These are phyloP conservation scores for Chlorella vulgaris DNA, from an alignment of 139 green algal genomes.

Conservation along the genomic window DNA sequence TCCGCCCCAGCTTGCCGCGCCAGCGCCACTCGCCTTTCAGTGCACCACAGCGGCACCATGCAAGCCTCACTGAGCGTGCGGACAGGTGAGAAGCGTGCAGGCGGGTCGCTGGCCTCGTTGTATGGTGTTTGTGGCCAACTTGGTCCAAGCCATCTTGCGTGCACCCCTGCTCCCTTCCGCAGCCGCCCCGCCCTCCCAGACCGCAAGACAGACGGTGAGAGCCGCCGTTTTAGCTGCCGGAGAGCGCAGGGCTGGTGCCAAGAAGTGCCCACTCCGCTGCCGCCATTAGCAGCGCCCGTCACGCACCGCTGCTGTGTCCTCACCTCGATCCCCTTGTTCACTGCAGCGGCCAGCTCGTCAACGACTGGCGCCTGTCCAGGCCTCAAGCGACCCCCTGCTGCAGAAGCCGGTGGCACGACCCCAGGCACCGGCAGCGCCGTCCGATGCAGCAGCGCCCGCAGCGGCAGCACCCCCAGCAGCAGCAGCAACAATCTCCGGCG, in stretches of 20 bases:
- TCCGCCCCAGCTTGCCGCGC: background rate
- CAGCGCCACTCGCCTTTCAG: background rate
- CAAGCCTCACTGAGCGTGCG: background rate
- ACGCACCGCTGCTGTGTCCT: background rate
- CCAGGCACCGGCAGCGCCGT: background rate
- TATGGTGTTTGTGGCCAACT: background rate
- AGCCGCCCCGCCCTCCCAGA: slow-evolving; percentile 7
- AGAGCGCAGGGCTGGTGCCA: no score
- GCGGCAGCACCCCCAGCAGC: background rate
- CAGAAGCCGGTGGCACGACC: slow-evolving; percentile 29
- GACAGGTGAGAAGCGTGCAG: background rate
- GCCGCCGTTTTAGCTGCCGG: no score
- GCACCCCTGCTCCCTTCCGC: background rate
- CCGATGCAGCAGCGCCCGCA: background rate
- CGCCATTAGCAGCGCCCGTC: background rate
- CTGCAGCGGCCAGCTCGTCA: slow-evolving; percentile 10
- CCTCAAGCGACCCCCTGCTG: slow-evolving; percentile 36
- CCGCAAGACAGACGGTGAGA: background rate
- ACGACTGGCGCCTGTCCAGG: slow-evolving; percentile 12
- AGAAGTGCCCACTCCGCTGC: no score
- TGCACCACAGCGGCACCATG: background rate
- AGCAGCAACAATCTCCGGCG: slow-evolving; percentile 6
- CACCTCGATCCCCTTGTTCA: no score
- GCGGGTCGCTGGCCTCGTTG: background rate
- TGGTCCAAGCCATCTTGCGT: background rate